These are phyloP conservation scores for Trypanosoma lewisi DNA, from an alignment of 208 protist genomes.

Conservation along the genomic window DNA sequence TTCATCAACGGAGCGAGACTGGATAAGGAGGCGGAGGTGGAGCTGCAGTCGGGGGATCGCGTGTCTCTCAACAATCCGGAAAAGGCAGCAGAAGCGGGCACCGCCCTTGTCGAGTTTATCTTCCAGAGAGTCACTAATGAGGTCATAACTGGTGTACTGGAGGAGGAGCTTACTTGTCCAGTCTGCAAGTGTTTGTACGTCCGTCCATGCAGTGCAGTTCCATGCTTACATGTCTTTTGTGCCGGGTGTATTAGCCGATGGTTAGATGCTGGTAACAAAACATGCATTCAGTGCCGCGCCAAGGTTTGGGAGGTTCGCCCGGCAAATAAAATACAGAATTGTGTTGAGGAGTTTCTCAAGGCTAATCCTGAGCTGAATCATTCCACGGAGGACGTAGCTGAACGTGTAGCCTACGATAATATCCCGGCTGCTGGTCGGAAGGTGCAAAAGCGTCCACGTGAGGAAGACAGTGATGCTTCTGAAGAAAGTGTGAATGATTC, in stretches of 20 bases:
- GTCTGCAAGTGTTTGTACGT: slow-evolving; percentile 67
- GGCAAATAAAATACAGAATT: slow-evolving; percentile 75
- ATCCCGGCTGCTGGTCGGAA: slow-evolving; percentile 52
- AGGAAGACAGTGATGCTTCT: slow-evolving; percentile 13
- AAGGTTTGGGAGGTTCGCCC: slow-evolving; percentile 59
- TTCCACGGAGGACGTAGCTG: slow-evolving; percentile 37
- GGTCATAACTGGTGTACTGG: slow-evolving; percentile 33
- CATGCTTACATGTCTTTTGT: slow-evolving; percentile 91
- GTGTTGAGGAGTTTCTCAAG: slow-evolving; percentile 67
- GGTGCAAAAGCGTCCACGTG: slow-evolving; percentile 31
- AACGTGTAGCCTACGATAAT: slow-evolving; percentile 44
- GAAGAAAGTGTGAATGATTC: slow-evolving; percentile 6
- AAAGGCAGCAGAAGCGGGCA: not conserved
- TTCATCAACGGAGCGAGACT: slow-evolving; percentile 72
- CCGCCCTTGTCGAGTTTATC: slow-evolving; percentile 31
- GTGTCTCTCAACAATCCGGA: slow-evolving; percentile 43
- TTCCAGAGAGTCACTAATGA: slow-evolving; percentile 55
- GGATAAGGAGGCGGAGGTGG: slow-evolving; percentile 30
- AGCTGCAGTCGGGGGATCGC: slow-evolving; percentile 54
- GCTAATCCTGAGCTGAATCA: slow-evolving; percentile 36
- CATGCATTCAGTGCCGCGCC: slow-evolving; percentile 72
- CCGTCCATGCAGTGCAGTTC: slow-evolving; percentile 74
- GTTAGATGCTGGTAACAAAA: slow-evolving; percentile 33
- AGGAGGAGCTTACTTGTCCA: slow-evolving; percentile 75
- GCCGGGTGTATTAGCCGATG: slow-evolving; percentile 75